phyloP scores from a whole-genome alignment of 2,329 filamentous ascomycete genomes.

The Emmonsia crescens region DNA sequence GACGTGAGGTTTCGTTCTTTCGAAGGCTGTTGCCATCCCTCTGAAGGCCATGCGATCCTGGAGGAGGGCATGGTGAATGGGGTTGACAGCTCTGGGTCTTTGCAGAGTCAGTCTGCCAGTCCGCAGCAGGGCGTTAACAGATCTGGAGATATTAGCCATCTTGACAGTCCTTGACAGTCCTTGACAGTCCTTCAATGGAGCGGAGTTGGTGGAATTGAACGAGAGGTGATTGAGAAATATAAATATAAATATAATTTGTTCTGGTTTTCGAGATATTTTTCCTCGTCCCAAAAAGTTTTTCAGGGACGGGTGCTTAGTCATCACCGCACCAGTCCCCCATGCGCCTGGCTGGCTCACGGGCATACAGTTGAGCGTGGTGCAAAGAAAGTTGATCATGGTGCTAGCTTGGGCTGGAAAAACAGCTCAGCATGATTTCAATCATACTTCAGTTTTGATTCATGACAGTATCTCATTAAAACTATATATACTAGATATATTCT shows the following conservation, averaged over 20 bases:
- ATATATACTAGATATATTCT: no score
- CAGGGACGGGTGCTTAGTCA: conserved; percentile 27
- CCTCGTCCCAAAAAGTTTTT: conserved; percentile 25
- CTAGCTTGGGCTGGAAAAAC: no score
- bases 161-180: conserved; percentile 41
- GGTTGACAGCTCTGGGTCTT: conserved; percentile 58
- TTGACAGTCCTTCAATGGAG: conserved; percentile 34
- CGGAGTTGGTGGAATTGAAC: conserved; percentile 11
- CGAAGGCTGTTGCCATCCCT: conserved; percentile 56
- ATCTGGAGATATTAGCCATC: conserved; percentile 74
- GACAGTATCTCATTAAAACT: no score
- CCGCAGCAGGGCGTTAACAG: conserved; percentile 67
- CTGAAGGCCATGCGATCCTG: conserved; percentile 37
- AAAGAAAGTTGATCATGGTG: no score
- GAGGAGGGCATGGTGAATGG: conserved; percentile 52
- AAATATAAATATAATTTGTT: not conserved
- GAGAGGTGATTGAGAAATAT: not conserved
- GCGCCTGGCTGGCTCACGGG: no score
- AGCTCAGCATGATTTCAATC: no score
- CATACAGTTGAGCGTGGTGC: no score
- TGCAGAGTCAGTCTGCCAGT: conserved; percentile 66
- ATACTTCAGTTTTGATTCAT: no score
- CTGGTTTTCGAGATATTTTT: conserved; percentile 7
- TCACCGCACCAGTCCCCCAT: no score
- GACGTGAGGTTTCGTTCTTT: conserved; percentile 92